Base-by-base conservation (phyloP, 1,139 yeast species). In the Taiozyma sp. region DNA sequence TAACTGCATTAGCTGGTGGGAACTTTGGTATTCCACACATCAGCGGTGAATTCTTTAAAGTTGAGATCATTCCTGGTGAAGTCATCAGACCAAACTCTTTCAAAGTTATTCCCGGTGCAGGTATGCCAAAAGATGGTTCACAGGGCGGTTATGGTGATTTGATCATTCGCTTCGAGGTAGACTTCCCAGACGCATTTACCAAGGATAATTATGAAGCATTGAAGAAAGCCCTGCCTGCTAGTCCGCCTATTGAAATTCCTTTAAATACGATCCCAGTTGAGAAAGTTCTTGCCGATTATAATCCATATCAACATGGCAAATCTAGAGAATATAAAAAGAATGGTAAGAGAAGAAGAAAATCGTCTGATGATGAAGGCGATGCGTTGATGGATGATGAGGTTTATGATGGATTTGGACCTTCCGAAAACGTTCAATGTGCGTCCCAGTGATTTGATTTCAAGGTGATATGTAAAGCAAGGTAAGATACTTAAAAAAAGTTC, bases 1-100 rank as follows among this genome's bases (percentile, higher is more conserved):
- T 67, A 42, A 80, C 80, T 0, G 84, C 85, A 0, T 60, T 82
- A 16, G 62, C 79, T 45, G 88, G 87, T 22, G 87, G 87, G 0
- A 57, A 65, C 6, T 58, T 80, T n/a, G 56, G 65, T 5, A 57
- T 81, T 6, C 60, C 67, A 5, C 76, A 79, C 59, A 76, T 83
- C 50, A 79, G 73, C 54, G 77, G 74, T 3, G 70, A 74, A 44
- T 63, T 67, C 45, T 53, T 81, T 16, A 69, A 71, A 42, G 64
- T 81, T 2, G 60, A 65, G 2, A 60, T 78, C 14, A 64, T 67
- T 35, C 58, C 68, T 19, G 83, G 83, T 4, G 82, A 79, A 56
- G 64, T 80, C 1, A 71, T 77, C 16, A 68, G 69, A 21, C 73
- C 79, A 3, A 76, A 75, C 6, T 65, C 67, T 5, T 72, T 81